Base-by-base conservation (phyloP, 768 basidiomycete species). In the Lentinula boryana region DNA sequence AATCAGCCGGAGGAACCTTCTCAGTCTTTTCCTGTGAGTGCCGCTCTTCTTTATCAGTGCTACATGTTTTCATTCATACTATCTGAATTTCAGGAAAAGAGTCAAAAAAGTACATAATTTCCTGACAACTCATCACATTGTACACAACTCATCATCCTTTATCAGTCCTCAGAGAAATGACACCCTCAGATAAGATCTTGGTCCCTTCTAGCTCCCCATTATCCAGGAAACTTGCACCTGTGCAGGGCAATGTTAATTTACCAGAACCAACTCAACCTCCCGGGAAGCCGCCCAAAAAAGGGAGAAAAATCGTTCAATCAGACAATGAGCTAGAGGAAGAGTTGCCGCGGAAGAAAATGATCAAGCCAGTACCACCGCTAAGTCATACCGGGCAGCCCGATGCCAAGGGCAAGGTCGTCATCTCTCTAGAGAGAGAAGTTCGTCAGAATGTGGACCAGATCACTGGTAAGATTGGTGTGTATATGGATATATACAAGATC, bases 241-340 rank as follows among this genome's bases (percentile, higher is more conserved):
- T 36, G 27, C 38, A 32, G 16, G 8, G n/a, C 21, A 36, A 36
- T 27, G 35, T 4, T 7, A 10, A 38, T 54, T 21, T 36, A 13
- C 32, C 16, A 13, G 35, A 54, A 38, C n/a, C 53, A 18, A 40
- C 53, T 16, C 33, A 16, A 18, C 7, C 5, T 21, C 8, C 55
- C 27, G 38, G 9, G n/a, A 56, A 56, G 38, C 36, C 55, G 13
- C 5, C 55, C 18, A 41, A 56, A 4, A 56, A 38, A 52, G 55
- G n/a, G 10, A 44, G 16, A 54, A 63, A 52, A 27, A 5, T 23
- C 63, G 51, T n/a, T 53, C 61, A 21, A 46, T 59, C 13, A 64
- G 65, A 54, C 61, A 63, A n/a, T 23, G 56, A 51, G 62, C 60
- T n/a, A 27, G 49, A 54, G 33, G 27, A 52, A 21, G 5, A 7